phyloP scores from a whole-genome alignment of 257 asterid genomes.

The Sherardia arvensis region DNA sequence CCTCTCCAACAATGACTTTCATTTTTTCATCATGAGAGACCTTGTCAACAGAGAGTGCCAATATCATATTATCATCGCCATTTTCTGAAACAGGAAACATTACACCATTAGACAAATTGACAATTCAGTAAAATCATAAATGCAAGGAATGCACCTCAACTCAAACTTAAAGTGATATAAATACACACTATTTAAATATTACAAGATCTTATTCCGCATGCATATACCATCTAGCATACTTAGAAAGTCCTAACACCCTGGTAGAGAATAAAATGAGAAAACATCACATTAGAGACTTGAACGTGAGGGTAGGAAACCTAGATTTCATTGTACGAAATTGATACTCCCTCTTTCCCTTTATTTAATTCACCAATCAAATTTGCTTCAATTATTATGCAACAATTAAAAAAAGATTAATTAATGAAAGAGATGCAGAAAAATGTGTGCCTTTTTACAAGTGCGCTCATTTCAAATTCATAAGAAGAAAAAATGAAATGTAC shows the following conservation, averaged over 20 bases:
- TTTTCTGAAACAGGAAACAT: slow-evolving; percentile 33
- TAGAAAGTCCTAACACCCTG: not conserved
- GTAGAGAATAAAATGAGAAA: not conserved
- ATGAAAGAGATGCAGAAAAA: not conserved
- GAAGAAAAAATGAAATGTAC: no score
- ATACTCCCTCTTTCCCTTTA: not conserved
- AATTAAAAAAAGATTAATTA: no score
- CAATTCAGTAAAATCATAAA: not conserved
- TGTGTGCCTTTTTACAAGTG: not conserved
- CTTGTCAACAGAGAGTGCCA: slow-evolving; percentile 69
- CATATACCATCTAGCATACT: not conserved
- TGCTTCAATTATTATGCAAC: not conserved
- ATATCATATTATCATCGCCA: slow-evolving; percentile 68
- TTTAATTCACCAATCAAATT: not conserved
- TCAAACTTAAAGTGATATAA: not conserved
- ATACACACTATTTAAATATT: no score
- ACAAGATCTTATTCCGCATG: no score
- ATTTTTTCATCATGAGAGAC: slow-evolving; percentile 54
- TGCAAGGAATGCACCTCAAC: not conserved
- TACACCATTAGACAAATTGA: slow-evolving; percentile 5
- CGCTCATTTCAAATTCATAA: no score
- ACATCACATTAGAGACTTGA: not conserved
- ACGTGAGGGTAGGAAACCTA: not conserved
- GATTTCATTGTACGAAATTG: not conserved
- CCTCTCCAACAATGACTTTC: slow-evolving; percentile 49